These are phyloP conservation scores for Chenopodium berlandieri DNA, from an alignment of 148 eudicot species.

Conservation along the genomic window DNA sequence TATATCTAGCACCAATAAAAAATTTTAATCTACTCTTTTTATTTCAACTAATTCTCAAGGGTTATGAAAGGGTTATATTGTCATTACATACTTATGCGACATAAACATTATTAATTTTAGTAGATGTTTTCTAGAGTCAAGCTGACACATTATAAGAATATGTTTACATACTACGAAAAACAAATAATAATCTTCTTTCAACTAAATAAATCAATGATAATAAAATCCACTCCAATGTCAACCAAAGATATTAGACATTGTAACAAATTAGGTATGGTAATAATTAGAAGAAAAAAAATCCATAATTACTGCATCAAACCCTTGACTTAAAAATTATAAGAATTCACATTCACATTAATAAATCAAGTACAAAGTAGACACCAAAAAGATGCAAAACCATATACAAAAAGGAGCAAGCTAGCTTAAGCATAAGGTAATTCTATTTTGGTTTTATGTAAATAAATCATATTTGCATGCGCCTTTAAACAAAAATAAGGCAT, in stretches of 20 bases:
- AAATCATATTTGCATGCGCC: background rate
- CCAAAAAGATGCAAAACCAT: background rate
- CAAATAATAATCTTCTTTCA: background rate
- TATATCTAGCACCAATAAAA: too few relatives aligned
- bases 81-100: background rate
- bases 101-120: too few relatives aligned
- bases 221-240: background rate
- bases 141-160: too few relatives aligned
- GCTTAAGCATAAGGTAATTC: background rate
- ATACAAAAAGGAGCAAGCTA: background rate
- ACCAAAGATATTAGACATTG: background rate
- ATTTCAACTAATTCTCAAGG: background rate
- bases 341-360: background rate
- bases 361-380: background rate
- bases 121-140: too few relatives aligned
- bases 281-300: background rate
- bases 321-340: background rate
- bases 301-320: background rate
- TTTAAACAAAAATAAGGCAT: background rate
- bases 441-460: background rate
- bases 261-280: background rate
- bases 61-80: too few relatives aligned
- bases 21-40: too few relatives aligned
- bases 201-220: too few relatives aligned
- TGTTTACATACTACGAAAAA: background rate